Percentiles rank a stretch among this genome's conserved stretches.
phyloP scores from a whole-genome alignment of 306 rosid genomes.

The Quillaja saponaria region DNA sequence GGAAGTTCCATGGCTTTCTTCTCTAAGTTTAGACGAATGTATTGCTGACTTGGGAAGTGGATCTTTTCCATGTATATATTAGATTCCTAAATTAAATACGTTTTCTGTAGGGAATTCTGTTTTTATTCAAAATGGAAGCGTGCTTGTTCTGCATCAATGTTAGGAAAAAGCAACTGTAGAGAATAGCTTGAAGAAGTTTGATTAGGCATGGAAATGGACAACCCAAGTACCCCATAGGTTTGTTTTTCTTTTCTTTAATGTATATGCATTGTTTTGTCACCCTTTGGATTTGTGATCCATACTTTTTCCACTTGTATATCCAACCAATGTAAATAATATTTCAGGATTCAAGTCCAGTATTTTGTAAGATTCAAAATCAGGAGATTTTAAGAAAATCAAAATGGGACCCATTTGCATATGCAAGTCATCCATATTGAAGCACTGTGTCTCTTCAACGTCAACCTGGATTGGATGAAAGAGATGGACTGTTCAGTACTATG shows the following conservation, averaged over 20 bases:
- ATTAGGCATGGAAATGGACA: too few relatives aligned
- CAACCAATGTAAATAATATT: neutral
- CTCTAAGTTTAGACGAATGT: slow-evolving; percentile 47
- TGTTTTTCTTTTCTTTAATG: too few relatives aligned
- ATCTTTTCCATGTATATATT: slow-evolving; percentile 47
- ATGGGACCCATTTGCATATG: slow-evolving; percentile 41
- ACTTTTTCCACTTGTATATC: slow-evolving; percentile 7
- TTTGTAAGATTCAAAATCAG: slow-evolving; percentile 33
- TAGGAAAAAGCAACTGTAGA: too few relatives aligned
- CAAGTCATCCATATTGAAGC: slow-evolving; percentile 7
- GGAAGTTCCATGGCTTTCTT: slow-evolving; percentile 49
- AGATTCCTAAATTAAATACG: slow-evolving; percentile 5
- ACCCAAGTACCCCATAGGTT: too few relatives aligned
- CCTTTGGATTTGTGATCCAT: neutral
- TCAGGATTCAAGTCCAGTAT: too few relatives aligned
- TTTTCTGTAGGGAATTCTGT: too few relatives aligned
- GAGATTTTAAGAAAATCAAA: slow-evolving; percentile 50
- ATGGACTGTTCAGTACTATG: neutral
- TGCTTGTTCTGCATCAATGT: too few relatives aligned
- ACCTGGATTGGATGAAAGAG: neutral
- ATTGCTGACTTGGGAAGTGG: slow-evolving; percentile 66
- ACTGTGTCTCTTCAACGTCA: neutral
- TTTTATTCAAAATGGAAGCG: too few relatives aligned
- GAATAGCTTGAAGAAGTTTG: too few relatives aligned
- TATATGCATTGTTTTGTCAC: too few relatives aligned